phyloP scores from a whole-genome alignment of 2,329 filamentous ascomycete genomes.

The Hypoxylon rubiginosum region DNA sequence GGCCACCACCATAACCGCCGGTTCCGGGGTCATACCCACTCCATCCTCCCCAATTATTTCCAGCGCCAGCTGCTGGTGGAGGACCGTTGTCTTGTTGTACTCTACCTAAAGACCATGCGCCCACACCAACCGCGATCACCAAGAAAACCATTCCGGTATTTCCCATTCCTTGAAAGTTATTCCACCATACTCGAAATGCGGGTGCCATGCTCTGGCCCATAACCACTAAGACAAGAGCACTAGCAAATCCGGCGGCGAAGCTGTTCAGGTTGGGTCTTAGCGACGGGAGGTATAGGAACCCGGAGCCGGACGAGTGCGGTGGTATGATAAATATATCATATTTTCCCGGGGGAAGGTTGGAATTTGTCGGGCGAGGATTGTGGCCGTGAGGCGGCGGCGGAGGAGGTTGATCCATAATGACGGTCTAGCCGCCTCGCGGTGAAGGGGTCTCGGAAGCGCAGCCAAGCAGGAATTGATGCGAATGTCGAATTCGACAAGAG shows the following conservation, averaged over 20 bases:
- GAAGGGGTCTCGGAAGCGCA: constrained; percentile 17
- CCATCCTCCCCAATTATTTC: constrained; percentile 37
- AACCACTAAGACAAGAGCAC: constrained; percentile 78
- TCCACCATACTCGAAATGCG: constrained; percentile 79
- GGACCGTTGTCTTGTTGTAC: constrained; percentile 66
- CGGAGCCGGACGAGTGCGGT: constrained; percentile 87
- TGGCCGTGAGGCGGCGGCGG: constrained; percentile 89
- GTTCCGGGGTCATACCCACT: constrained; percentile 44
- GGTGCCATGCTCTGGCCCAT: constrained; percentile 82
- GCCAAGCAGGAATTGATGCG: constrained; percentile 23
- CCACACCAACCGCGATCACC: constrained; percentile 78
- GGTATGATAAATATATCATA: constrained; percentile 99
- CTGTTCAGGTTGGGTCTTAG: constrained; percentile 88
- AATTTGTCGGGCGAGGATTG: constrained; percentile 75
- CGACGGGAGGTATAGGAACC: constrained; percentile 95
- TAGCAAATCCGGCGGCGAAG: constrained; percentile 88
- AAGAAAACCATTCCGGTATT: constrained; percentile 80
- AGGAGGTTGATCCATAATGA: constrained; percentile 73
- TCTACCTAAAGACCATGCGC: constrained; percentile 82
- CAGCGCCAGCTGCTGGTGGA: constrained; percentile 39
- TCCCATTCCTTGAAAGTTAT: constrained; percentile 77
- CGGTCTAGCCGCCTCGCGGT: constrained; percentile 40
- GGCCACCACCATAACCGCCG: constrained; percentile 43
- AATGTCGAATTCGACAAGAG: constrained; percentile 25
- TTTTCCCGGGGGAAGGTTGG: constrained; percentile 82